phyloP scores from a whole-genome alignment of 306 rosid species.

The Amphicarpaea edgeworthii region DNA sequence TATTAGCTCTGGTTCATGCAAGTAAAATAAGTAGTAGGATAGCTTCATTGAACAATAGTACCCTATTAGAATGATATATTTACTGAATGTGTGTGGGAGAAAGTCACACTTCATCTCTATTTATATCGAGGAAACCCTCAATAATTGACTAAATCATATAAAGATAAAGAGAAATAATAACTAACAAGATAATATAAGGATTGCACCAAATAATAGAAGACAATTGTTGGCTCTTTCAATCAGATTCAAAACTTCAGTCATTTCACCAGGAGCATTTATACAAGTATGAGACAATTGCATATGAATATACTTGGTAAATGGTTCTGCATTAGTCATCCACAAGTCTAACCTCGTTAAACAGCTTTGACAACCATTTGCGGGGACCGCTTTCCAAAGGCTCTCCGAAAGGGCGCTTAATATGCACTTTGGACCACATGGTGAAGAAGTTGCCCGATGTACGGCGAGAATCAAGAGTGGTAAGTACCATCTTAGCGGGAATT shows the following conservation, averaged over 20 bases:
- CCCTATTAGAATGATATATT: no score
- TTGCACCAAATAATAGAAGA: conserved; percentile 76
- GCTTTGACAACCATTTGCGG: conserved; percentile 65
- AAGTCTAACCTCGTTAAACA: conserved; percentile 77
- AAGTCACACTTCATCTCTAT: no score
- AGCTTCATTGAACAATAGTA: conserved; percentile 15
- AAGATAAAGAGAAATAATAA: no score
- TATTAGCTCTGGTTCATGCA: conserved; percentile 16
- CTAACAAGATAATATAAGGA: no score
- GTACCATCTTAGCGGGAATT: conserved; percentile 81
- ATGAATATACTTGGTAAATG: conserved; percentile 85
- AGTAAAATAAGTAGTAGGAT: conserved; percentile 26
- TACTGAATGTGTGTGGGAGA: no score
- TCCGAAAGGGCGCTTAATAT: conserved; percentile 88
- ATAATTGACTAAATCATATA: no score
- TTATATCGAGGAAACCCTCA: no score
- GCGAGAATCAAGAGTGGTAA: conserved; percentile 94
- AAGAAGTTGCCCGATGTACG: conserved; percentile 79
- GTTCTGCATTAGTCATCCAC: conserved; percentile 79
- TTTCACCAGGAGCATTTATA: conserved; percentile 52
- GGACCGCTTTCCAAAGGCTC: conserved; percentile 92
- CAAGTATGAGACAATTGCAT: conserved; percentile 50
- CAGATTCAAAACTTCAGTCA: conserved; percentile 66
- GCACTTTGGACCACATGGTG: conserved; percentile 93
- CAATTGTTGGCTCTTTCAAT: conserved; percentile 64